Conservation (phyloP, 192 early-diverging fungal species). For the Coemansia sp. region DNA sequence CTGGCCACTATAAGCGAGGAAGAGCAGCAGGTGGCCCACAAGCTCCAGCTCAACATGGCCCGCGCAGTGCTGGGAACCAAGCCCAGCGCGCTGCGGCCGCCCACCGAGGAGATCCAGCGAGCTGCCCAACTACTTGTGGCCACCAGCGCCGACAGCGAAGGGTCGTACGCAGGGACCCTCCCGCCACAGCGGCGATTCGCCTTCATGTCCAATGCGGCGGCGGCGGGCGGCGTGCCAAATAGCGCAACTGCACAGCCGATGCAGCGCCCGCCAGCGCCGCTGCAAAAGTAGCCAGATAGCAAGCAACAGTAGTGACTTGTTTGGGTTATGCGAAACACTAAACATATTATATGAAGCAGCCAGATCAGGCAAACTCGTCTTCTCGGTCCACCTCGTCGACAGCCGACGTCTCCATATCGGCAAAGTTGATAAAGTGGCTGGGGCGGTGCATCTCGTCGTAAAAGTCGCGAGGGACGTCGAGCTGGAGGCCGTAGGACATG, state of each 20-base stretch:
- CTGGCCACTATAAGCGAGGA: slow-evolving; percentile 18
- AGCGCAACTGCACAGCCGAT: slow-evolving; percentile 34
- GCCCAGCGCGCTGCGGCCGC: slow-evolving; percentile 20
- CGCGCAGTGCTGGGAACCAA: slow-evolving; percentile 11
- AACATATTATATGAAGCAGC: neutral
- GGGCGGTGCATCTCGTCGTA: slow-evolving; percentile 96
- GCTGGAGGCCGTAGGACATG: slow-evolving; percentile 85
- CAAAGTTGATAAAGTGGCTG: slow-evolving; percentile 92
- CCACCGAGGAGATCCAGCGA: slow-evolving; percentile 24
- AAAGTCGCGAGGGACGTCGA: slow-evolving; percentile 94
- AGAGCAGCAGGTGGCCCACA: slow-evolving; percentile 19
- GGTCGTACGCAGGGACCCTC: slow-evolving; percentile 31
- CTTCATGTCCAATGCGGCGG: slow-evolving; percentile 28
- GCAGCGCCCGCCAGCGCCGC: slow-evolving; percentile 6
- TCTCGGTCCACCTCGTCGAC: slow-evolving; percentile 37
- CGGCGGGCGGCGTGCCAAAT: slow-evolving; percentile 12
- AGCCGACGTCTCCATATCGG: slow-evolving; percentile 52
- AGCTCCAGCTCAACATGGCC: slow-evolving; percentile 23
- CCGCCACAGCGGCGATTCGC: slow-evolving; percentile 39
- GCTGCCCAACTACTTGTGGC: slow-evolving; percentile 20
- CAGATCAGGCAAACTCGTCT: slow-evolving; percentile 42
- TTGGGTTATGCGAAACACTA: neutral
- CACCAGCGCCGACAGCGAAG: neutral
- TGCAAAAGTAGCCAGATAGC: no score
- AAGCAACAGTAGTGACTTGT: no score